Conservation (phyloP, 345 rosid genomes). For the Anastatica hierochuntica region DNA sequence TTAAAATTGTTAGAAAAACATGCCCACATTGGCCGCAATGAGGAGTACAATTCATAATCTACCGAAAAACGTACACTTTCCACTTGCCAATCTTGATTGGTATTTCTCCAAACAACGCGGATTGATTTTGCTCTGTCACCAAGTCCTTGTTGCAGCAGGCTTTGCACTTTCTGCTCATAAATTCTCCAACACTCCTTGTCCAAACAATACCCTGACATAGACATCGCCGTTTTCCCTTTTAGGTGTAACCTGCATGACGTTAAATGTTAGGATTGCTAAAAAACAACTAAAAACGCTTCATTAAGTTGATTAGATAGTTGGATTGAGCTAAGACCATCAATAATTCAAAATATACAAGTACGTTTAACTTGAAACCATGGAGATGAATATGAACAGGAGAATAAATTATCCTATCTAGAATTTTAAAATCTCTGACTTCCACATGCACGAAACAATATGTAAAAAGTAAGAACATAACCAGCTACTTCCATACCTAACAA, state of each 20-base stretch:
- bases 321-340: neutral
- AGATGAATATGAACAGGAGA: neutral
- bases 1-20: constrained; percentile 2
- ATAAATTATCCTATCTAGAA: neutral
- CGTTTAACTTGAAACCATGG: neutral
- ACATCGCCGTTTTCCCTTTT: constrained; percentile 40
- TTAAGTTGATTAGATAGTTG: neutral
- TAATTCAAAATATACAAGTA: neutral
- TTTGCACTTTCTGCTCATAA: constrained; percentile 64
- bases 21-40: neutral
- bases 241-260: constrained; percentile 49
- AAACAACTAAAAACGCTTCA: neutral
- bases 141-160: constrained; percentile 61
- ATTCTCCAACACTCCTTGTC: constrained; percentile 90
- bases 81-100: constrained; percentile 36
- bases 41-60: neutral
- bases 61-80: constrained; percentile 48
- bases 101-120: constrained; percentile 73
- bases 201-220: constrained; percentile 74
- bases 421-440: neutral
- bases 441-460: neutral
- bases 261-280: constrained; percentile 15
- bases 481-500: neutral
- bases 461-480: constrained; percentile 3
- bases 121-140: constrained; percentile 65